A percentile compares a stretch with the other conserved stretches of the same genome.
Conservation (phyloP, 768 basidiomycete species). For the Collybia nuda region DNA sequence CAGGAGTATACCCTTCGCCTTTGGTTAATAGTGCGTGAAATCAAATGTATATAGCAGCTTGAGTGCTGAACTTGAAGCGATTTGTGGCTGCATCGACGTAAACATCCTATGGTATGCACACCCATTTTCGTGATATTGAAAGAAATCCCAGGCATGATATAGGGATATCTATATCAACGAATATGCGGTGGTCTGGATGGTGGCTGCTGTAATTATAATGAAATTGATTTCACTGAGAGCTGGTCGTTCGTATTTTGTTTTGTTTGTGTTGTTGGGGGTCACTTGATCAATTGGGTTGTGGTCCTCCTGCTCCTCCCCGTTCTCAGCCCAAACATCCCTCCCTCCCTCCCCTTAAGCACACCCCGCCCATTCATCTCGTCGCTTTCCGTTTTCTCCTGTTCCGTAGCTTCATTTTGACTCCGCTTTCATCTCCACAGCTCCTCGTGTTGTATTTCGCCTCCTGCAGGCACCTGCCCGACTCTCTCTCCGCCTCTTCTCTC, state of each 20-base stretch:
- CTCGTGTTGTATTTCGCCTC: conserved; percentile 4
- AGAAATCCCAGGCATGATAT: too few species aligned
- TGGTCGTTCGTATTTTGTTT: conserved; percentile 18
- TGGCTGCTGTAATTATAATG: too few species aligned
- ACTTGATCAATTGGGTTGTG: conserved; percentile 27
- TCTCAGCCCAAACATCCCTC: conserved; percentile 17
- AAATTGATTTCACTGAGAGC: too few species aligned
- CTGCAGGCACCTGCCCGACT: conserved; percentile 15
- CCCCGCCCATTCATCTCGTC: conserved; percentile 17
- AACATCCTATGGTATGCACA: too few species aligned
- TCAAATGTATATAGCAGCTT: too few species aligned
- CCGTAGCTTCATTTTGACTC: conserved; percentile 9
- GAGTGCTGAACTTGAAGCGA: too few species aligned
- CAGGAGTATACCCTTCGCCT: too few species aligned
- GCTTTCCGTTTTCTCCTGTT: conserved; percentile 17
- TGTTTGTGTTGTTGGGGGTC: conserved; percentile 30
- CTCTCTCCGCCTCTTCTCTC: conserved; percentile 7
- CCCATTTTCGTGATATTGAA: too few species aligned
- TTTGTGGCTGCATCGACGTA: too few species aligned
- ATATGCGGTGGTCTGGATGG: too few species aligned
- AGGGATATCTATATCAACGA: too few species aligned
- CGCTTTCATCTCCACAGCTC: conserved; percentile 3
- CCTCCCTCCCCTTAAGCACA: conserved; percentile 12
- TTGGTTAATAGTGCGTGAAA: too few species aligned
- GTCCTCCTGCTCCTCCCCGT: conserved; percentile 9